These are phyloP conservation scores for Penicillium sp. DNA, from an alignment of 2,329 filamentous ascomycete genomes.

Conservation along the genomic window DNA sequence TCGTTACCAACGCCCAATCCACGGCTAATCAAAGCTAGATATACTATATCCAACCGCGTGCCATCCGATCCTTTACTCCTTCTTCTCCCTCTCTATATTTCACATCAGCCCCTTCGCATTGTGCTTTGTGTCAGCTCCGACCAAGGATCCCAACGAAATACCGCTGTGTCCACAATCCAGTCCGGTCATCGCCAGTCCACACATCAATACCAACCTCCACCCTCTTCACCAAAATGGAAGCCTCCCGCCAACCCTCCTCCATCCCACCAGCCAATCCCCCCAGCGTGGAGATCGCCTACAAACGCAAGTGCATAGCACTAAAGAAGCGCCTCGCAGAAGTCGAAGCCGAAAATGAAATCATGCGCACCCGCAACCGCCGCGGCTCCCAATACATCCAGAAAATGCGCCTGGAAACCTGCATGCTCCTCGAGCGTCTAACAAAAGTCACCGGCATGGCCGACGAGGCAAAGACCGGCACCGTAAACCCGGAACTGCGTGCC, in stretches of 20 bases:
- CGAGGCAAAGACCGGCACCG: conserved; percentile 33
- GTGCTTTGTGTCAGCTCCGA: background rate
- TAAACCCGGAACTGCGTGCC: conserved; percentile 37
- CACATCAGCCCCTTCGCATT: background rate
- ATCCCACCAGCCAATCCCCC: conserved; percentile 61
- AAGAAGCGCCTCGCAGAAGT: conserved; percentile 90
- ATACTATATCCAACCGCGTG: background rate
- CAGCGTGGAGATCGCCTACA: conserved; percentile 92
- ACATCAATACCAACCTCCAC: background rate
- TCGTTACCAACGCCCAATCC: background rate
- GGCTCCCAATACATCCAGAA: conserved; percentile 86
- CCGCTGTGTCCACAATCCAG: background rate
- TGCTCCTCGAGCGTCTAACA: conserved; percentile 42
- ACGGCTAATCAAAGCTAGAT: too few relatives aligned
- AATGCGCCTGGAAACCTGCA: conserved; percentile 64
- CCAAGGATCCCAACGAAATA: background rate
- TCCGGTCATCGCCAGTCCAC: background rate
- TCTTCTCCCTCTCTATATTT: background rate
- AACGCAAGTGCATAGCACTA: conserved; percentile 91
- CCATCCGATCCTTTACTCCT: background rate
- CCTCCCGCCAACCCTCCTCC: conserved; percentile 22
- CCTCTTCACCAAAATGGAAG: conserved; percentile 28
- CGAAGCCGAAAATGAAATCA: conserved; percentile 84
- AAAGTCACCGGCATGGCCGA: conserved; percentile 44
- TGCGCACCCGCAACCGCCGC: conserved; percentile 72